Base-by-base conservation (phyloP, 331 rosid genomes). In the Cydonia oblonga region DNA sequence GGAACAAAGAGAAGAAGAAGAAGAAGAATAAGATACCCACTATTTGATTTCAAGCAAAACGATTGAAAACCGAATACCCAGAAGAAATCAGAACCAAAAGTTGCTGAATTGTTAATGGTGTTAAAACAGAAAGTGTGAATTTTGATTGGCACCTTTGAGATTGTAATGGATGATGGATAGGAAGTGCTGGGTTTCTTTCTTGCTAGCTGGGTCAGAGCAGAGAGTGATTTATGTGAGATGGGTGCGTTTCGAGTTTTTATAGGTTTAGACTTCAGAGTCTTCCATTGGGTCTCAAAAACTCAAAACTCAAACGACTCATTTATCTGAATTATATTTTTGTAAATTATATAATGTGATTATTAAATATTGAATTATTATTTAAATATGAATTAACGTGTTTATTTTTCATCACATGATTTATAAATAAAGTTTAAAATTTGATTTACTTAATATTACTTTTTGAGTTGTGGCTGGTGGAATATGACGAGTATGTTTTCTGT, bases 11-110 rank as follows among this genome's bases (percentile, higher is more conserved):
- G 7, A 5, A 35, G 12, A 75, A 25, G 4, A 54, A 56, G 3
- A 54, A 24, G 66, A 26, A 66, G 40, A 33, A 33, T 2, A 35
- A 35, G 42, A 35, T 2, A 54, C 15, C 66, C 40, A 66, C 32
- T 72, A 60, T 59, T 46, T 42, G 60, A 40, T 14, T 13, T 26
- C 30, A 56, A 59, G 2, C 67, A 59, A 42, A 61, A 60, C 6
- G 60, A 60, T 19, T 12, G 16, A 28, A 30, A 19, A 42, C 13
- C 10, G 23, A 20, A 74, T 25, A 75, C 72, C 71, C 71, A 75
- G 33, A 65, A 25, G 42, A 26, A n/a, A 35, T 10, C 14, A 32
- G 28, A 0, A 19, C 2, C 0, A 56, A 67, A 53, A 40, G 22
- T 3, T 25, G 9, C 1, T 18, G 52, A 16, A 14, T 53, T 38